phyloP scores from a whole-genome alignment of 371 early-diverging fungal genomes.

The Lichtheimia ornata region DNA sequence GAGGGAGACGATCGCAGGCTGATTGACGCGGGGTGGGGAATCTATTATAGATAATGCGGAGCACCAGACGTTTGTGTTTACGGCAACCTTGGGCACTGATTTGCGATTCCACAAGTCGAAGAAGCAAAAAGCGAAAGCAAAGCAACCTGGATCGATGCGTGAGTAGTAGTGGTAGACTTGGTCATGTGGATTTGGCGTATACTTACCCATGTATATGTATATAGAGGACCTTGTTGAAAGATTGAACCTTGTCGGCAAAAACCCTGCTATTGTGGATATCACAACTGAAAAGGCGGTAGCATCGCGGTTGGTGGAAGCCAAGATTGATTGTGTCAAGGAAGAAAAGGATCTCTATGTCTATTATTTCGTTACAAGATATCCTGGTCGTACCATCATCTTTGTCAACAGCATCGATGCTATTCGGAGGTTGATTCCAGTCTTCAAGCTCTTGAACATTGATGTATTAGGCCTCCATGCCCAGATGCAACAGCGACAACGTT shows the following conservation, averaged over 20 bases:
- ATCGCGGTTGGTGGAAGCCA: constrained; percentile 70
- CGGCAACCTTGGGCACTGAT: constrained; percentile 89
- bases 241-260: constrained; percentile 72
- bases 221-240: constrained; percentile 69
- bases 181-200: background rate
- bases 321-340: constrained; percentile 79
- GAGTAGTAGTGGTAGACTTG: constrained; percentile 11
- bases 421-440: constrained; percentile 82
- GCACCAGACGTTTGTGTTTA: constrained; percentile 94
- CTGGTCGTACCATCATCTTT: constrained; percentile 91
- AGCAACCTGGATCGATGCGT: constrained; percentile 36
- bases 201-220: background rate
- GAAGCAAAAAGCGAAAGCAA: constrained; percentile 40
- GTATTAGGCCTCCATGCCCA: constrained; percentile 87
- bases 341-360: constrained; percentile 92
- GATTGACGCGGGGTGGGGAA: constrained; percentile 18
- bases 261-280: constrained; percentile 75
- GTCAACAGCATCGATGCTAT: constrained; percentile 93
- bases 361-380: constrained; percentile 83
- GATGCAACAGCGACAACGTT: constrained; percentile 93
- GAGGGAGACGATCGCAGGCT: constrained; percentile 1
- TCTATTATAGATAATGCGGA: constrained; percentile 20
- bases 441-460: constrained; percentile 69
- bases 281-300: constrained; percentile 68
- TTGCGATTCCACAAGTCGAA: constrained; percentile 57